Evolutionary conservation across 2,329 filamentous ascomycete species (phyloP), one percentile per base, ranked within the genome.

Genomic region (Penicillium paneum): DNA sequence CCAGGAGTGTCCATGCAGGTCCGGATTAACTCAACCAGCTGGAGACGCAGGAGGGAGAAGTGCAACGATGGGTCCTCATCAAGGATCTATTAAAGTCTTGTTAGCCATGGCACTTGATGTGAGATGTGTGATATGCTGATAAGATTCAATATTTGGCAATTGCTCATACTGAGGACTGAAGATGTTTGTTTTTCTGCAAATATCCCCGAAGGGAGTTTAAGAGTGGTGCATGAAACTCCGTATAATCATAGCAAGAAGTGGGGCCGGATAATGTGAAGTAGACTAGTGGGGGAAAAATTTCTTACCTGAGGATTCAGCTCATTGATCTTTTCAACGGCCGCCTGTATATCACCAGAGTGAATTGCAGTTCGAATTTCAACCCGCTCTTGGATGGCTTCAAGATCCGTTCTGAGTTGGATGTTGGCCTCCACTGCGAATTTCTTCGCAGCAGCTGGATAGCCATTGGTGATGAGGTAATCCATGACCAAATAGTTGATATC

Each of bases 221-320:
- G 94, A 91, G 94, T 99, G 94, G 94, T 99, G 94, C 94, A 99
- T 99, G 93, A 96, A 92, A 81, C 88, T 64, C 82, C 83, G 81
- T 90, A 81, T 96, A 96, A 99, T 99, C 94, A 94, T 92, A 76
- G 83, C 81, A 83, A 78, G 56, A 83, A 78, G 56, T 58, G 47
- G 50, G 32, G 32, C 24, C 19, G 35, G 44, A 55, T 31, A 50
- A 39, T 43, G 45, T 56, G 39, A 52, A 57, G 31, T 24, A 34
- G 28, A 19, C 19, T 70, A 12, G 17, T 31, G n/a, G 8, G 8
- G 38, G 0, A n/a, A 47, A 24, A 43, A n/a, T 73, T 19, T 73
- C 89, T 76, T 86, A 99, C 94, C 83, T 94, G 86, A 64, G 91
- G 89, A 64, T 96, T 90, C 32, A 95, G 78, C 63, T 96, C 90